phyloP scores from a whole-genome alignment of 2,329 filamentous ascomycete species.

The Venturia pyrina region DNA sequence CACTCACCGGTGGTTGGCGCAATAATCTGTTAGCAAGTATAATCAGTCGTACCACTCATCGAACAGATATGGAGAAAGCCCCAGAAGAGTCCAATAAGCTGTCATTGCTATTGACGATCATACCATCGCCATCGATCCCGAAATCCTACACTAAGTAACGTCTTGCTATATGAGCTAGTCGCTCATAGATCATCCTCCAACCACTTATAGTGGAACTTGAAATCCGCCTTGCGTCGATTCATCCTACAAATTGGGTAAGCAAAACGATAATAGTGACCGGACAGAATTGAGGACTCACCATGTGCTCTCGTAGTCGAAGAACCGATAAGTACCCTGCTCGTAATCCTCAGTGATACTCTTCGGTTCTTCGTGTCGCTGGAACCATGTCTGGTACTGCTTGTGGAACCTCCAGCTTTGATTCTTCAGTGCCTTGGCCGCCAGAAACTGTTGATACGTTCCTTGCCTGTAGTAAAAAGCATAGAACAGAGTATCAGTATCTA shows the following conservation, averaged over 20 bases:
- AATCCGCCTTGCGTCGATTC: constrained; percentile 95
- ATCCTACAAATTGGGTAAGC: constrained; percentile 56
- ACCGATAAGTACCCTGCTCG: constrained; percentile 96
- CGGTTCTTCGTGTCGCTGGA: constrained; percentile 94
- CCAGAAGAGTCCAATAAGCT: neutral
- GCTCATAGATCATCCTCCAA: constrained; percentile 77
- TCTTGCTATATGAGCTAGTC: neutral
- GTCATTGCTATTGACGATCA: neutral
- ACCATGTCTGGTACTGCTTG: constrained; percentile 98
- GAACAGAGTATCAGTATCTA: constrained; percentile 93
- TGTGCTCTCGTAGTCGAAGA: constrained; percentile 99
- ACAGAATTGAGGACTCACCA: constrained; percentile 55
- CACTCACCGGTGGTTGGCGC: neutral
- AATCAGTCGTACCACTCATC: neutral
- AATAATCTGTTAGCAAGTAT: neutral
- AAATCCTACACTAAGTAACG: neutral
- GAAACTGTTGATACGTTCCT: constrained; percentile 87
- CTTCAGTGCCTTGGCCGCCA: constrained; percentile 94
- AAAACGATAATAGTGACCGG: constrained; percentile 4
- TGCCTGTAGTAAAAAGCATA: constrained; percentile 99
- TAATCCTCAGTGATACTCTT: constrained; percentile 98
- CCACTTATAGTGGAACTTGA: constrained; percentile 97
- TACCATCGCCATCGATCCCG: neutral
- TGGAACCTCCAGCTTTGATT: constrained; percentile 98
- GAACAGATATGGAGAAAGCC: neutral